Conservation (phyloP, 176 grass and related monocot genomes). For the Neostapfia colusana region DNA sequence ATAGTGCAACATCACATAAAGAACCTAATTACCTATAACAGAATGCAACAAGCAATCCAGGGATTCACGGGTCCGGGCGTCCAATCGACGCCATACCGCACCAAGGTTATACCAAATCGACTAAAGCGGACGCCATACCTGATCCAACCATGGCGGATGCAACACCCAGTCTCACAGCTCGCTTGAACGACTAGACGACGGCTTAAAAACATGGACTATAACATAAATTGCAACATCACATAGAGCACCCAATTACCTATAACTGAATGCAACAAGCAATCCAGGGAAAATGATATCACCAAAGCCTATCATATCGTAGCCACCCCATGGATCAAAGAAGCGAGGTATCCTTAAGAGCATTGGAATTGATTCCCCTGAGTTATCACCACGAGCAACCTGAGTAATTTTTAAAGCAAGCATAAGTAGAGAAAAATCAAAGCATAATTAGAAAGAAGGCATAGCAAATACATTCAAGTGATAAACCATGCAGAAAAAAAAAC, state of each 20-base stretch:
- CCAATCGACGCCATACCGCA: background rate
- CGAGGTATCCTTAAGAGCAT: slow-evolving; percentile 94
- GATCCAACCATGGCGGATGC: background rate
- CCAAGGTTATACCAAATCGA: background rate
- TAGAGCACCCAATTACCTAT: slow-evolving; percentile 52
- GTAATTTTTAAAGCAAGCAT: slow-evolving; percentile 19
- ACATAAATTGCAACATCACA: slow-evolving; percentile 17
- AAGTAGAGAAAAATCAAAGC: slow-evolving; percentile 15
- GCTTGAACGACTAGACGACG: background rate
- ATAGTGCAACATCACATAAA: slow-evolving; percentile 22
- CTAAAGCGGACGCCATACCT: background rate
- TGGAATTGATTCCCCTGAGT: slow-evolving; percentile 84
- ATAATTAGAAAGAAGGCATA: background rate
- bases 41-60: slow-evolving; percentile 89
- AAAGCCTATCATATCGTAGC: slow-evolving; percentile 99
- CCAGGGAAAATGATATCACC: slow-evolving; percentile 97
- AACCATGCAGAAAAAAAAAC: background rate
- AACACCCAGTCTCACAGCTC: background rate
- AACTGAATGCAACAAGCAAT: slow-evolving; percentile 92
- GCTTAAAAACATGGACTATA: background rate
- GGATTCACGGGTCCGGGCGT: background rate
- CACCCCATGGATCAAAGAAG: slow-evolving; percentile 99
- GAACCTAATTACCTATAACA: slow-evolving; percentile 58
- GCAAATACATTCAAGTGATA: background rate
- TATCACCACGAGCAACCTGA: slow-evolving; percentile 89